Conservation (phyloP, 768 basidiomycete genomes). For the Clitopilus hobsonii region DNA sequence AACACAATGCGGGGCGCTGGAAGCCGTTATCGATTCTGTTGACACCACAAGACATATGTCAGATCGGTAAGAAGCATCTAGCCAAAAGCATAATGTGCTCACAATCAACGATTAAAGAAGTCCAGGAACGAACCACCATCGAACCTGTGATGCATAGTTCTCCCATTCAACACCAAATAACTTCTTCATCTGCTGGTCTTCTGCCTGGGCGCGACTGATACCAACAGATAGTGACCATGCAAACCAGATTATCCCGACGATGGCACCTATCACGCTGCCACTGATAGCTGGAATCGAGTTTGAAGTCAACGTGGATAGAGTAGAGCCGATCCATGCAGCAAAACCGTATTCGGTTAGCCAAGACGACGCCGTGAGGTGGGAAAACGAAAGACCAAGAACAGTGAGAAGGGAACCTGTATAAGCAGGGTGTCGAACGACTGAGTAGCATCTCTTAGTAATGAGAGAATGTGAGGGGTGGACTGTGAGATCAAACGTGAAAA, state of each 20-base stretch:
- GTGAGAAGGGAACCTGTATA: conserved; percentile 44
- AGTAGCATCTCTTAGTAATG: conserved; percentile 38
- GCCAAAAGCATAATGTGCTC: not conserved
- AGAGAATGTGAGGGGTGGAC: conserved; percentile 37
- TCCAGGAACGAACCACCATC: conserved; percentile 45
- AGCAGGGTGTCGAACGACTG: conserved; percentile 43
- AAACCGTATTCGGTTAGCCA: conserved; percentile 32
- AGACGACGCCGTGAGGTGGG: conserved; percentile 35
- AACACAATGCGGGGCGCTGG: too few species aligned
- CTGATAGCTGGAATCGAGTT: conserved; percentile 18
- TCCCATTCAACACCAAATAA: conserved; percentile 42
- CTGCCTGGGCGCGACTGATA: conserved; percentile 40
- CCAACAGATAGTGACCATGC: conserved; percentile 37
- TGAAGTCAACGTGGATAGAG: conserved; percentile 8
- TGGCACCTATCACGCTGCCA: not conserved
- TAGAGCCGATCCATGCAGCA: conserved; percentile 12
- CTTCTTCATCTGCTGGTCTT: conserved; percentile 41
- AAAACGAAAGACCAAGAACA: conserved; percentile 33
- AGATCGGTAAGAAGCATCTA: not conserved
- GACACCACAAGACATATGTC: not conserved
- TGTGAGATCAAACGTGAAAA: conserved; percentile 48
- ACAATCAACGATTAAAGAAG: conserved; percentile 20
- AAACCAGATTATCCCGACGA: conserved; percentile 27
- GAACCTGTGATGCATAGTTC: conserved; percentile 33
- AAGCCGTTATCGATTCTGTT: too few species aligned